Evolutionary conservation across 257 asterid species (phyloP), one percentile per base, ranked within the genome.

Genomic region (Paraleonurus japonicus): DNA sequence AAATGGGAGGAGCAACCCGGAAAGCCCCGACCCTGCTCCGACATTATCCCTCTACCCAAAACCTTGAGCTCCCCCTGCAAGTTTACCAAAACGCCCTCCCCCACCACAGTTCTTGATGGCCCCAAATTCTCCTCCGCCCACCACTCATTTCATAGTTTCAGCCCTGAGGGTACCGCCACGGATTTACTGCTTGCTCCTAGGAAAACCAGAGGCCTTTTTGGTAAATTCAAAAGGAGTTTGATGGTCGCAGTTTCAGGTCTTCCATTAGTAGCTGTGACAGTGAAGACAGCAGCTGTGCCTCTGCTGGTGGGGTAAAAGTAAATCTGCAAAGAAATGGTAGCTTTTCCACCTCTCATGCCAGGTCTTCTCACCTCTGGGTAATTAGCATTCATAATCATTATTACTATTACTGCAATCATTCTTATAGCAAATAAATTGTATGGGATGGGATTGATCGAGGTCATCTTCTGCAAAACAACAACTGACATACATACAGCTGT

Each of bases 1-100:
- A 79, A 78, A 47, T 92, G 97, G 97, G 97, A 92, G 57, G 88
- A 87, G 53, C 76, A 81, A 33, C 97, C 97, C 12, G 97, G 96
- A 0, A 92, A 86, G 75, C 96, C 96, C 33, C 84, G 89, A 39
- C 95, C 83, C 35, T 80, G 85, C 64, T 60, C 89, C 54, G 30
- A 57, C 33, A 51, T 69, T 41, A 58, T 70, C 41, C 24, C 82
- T 32, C 43, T 51, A 16, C 75, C 79, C 80, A 83, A 59, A 45
- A 69, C 53, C 71, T 71, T 88, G 65, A 85, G n/a, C 89, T 81
- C n/a, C 97, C 97, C 97, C 9, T 73, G 79, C 73, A 69, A 16
- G 68, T 20, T 60, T 59, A 74, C 81, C 62, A 82, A 78, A 76
- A 73, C 80, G 43, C 81, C 92, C 47, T 86, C 96, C 0, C 92